phyloP scores from a whole-genome alignment of 805 yeast species.

The Danielia oregonensis region DNA sequence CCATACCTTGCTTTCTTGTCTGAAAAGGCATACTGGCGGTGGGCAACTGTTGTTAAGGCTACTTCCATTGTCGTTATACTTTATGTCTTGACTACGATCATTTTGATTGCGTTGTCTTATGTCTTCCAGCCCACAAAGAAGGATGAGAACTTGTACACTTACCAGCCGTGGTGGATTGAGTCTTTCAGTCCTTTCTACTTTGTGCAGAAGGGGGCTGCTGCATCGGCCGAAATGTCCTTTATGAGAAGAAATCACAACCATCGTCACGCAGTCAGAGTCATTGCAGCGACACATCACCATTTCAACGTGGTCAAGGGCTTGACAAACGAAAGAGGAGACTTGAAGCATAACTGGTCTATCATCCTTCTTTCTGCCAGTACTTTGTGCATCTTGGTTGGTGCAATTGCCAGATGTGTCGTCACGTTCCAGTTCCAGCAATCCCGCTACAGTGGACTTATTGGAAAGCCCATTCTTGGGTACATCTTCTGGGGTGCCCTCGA shows the following conservation, averaged over 20 bases:
- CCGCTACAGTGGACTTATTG: slow-evolving; percentile 18
- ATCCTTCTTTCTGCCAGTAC: slow-evolving; percentile 9
- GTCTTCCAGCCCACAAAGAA: slow-evolving; percentile 18
- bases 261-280: slow-evolving; percentile 20
- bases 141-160: slow-evolving; percentile 20
- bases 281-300: slow-evolving; percentile 21
- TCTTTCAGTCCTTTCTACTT: slow-evolving; percentile 18
- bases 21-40: slow-evolving; percentile 42
- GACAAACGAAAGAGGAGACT: slow-evolving; percentile 16
- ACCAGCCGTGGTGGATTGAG: slow-evolving; percentile 25
- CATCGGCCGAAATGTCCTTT: slow-evolving; percentile 18
- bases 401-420: slow-evolving; percentile 8
- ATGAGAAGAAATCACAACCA: slow-evolving; percentile 19
- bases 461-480: slow-evolving; percentile 13
- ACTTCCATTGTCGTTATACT: slow-evolving; percentile 25
- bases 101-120: slow-evolving; percentile 17
- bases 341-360: slow-evolving; percentile 13
- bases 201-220: slow-evolving; percentile 18
- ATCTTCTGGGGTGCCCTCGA: slow-evolving; percentile 20
- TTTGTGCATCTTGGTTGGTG: slow-evolving; percentile 11
- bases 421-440: slow-evolving; percentile 8
- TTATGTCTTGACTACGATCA: slow-evolving; percentile 14
- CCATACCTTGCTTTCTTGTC: slow-evolving; percentile 58
- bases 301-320: slow-evolving; percentile 15
- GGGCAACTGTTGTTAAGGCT: slow-evolving; percentile 52